These are phyloP conservation scores for Epithemia pelagica DNA, from an alignment of 108 stramenopile species.

Conservation along the genomic window DNA sequence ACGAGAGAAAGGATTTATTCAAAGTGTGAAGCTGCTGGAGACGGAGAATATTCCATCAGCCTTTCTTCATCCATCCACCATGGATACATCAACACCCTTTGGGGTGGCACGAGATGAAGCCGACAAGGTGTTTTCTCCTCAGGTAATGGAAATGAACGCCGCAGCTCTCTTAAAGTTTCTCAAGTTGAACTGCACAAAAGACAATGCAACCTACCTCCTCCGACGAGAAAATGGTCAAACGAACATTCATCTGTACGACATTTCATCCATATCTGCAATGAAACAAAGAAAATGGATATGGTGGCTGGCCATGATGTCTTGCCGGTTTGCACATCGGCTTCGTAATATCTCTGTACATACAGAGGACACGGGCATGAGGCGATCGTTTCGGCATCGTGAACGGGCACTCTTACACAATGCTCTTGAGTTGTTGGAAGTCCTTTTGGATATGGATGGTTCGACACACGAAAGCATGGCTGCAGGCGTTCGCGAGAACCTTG, in stretches of 20 bases:
- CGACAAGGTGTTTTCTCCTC: constrained; percentile 56
- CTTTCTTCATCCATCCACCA: constrained; percentile 65
- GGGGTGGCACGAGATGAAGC: constrained; percentile 13
- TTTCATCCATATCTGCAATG: constrained; percentile 64
- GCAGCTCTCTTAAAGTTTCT: constrained; percentile 68
- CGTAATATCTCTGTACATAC: constrained; percentile 40
- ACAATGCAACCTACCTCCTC: constrained; percentile 76
- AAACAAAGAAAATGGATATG: constrained; percentile 80
- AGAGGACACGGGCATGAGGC: constrained; percentile 22
- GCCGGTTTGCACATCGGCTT: constrained; percentile 72
- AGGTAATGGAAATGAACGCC: constrained; percentile 86
- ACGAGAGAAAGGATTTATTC: constrained; percentile 73
- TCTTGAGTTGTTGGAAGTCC: constrained; percentile 61
- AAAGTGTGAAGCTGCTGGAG: constrained; percentile 65
- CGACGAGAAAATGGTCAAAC: constrained; percentile 50
- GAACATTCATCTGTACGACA: constrained; percentile 77
- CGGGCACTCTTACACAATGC: constrained; percentile 65
- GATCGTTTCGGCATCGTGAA: constrained; percentile 72
- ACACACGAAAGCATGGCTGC: constrained; percentile 74
- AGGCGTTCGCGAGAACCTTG: constrained; percentile 68
- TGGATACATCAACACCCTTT: constrained; percentile 36
- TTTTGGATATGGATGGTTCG: constrained; percentile 77
- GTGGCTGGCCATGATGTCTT: constrained; percentile 80
- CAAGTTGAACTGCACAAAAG: constrained; percentile 70
- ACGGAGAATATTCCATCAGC: constrained; percentile 70